Base-by-base conservation (phyloP, 1,139 yeast species). In the Meyerozyma sp. region DNA sequence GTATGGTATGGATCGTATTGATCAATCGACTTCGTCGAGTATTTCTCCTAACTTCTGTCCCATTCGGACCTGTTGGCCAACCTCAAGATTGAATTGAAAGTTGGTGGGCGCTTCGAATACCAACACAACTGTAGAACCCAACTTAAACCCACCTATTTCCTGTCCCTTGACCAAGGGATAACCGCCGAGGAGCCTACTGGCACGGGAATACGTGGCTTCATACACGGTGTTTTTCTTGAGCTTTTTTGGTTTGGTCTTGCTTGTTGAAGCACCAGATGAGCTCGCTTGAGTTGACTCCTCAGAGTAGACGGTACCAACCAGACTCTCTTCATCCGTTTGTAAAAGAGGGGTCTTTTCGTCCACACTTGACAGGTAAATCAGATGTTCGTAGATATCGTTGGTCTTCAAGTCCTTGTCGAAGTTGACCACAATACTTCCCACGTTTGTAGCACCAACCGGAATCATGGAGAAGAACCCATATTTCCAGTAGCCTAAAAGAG, bases 391-490 rank as follows among this genome's bases (percentile, higher is more conserved):
- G 32, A 75, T 68, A 42, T 81, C 82, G 61, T 94, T 94, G 5
- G 98, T 94, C 44, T 84, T 79, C 57, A 94, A 76, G 58, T 89
- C 93, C 64, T 86, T 84, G 66, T 94, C 99, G 57, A 94, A 94
- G 59, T 91, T 89, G 51, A 94, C 79, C 46, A 86, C 82, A 52
- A 94, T 93, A 56, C 95, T 85, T 16, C 99, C 99, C 34, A 94
- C 99, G 63, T 94, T 94, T 6, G 98, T 94, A 26, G 99, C 99
- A 23, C 99, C 99, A 9, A 94, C 98, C 0, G 98, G 98, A 2
- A 96, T 91, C 99, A 94, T 94, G 49, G 95, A 85, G 68, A 93
- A 93, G 60, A 94, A 94, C 0, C 99, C 99, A 62, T 93, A 79
- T 59, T 87, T 87, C 98, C 98, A 94, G 57, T 88, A 83, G 2